Conservation (phyloP, 306 rosid species). For the Vigna angularis region DNA sequence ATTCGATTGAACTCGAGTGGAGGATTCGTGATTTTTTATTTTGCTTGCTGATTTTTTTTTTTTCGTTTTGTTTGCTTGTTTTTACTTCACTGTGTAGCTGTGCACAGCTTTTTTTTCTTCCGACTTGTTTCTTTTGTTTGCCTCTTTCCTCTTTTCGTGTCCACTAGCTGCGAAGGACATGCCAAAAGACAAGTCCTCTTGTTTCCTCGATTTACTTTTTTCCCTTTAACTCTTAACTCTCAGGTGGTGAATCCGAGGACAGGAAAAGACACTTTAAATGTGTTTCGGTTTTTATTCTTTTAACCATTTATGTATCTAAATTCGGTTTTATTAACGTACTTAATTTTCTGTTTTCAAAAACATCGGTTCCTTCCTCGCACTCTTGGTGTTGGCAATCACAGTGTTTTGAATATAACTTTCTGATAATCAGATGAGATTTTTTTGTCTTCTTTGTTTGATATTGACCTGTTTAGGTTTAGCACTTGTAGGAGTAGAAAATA, state of each 20-base stretch:
- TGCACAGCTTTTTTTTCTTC: slow-evolving; percentile 25
- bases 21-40: background rate
- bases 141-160: slow-evolving; percentile 27
- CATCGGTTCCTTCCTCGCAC: slow-evolving; percentile 1
- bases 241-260: slow-evolving; percentile 49
- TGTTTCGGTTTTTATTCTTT: background rate
- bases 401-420: slow-evolving; percentile 2
- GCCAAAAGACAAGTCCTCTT: slow-evolving; percentile 42
- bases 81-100: slow-evolving; percentile 37
- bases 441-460: slow-evolving; percentile 28
- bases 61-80: background rate
- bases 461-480: background rate
- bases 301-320: background rate
- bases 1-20: background rate
- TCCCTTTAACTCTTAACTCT: slow-evolving; percentile 24
- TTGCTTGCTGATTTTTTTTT: too few species aligned
- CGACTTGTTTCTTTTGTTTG: slow-evolving; percentile 43
- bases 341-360: slow-evolving; percentile 26
- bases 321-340: background rate
- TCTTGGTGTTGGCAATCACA: background rate
- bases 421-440: slow-evolving; percentile 3
- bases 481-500: background rate
- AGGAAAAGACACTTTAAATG: slow-evolving; percentile 31
- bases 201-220: slow-evolving; percentile 37
- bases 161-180: slow-evolving; percentile 34